Conservation (phyloP, 2,329 filamentous ascomycete species). For the Cladosporium halotolerans region DNA sequence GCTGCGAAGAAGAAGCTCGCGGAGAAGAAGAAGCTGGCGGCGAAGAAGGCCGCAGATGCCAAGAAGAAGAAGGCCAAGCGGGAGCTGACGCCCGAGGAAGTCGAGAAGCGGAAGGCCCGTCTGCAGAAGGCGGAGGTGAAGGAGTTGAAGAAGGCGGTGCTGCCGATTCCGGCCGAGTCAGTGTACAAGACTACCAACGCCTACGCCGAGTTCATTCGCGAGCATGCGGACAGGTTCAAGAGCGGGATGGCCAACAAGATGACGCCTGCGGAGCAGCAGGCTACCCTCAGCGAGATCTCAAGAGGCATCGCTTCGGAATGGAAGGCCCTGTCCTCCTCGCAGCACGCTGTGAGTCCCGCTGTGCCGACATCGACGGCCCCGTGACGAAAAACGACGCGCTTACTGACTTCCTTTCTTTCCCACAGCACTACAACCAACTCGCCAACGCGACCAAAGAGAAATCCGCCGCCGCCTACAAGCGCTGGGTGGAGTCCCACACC, state of each 20-base stretch:
- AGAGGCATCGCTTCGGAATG: conserved; percentile 40
- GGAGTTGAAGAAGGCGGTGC: conserved; percentile 33
- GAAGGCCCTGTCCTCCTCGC: conserved; percentile 35
- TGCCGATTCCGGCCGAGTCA: conserved; percentile 25
- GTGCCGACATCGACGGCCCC: no score
- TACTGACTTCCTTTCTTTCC: conserved; percentile 1
- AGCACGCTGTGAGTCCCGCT: neutral
- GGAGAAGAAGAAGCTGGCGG: conserved; percentile 24
- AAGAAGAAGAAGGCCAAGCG: conserved; percentile 10
- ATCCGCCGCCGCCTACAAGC: conserved; percentile 40
- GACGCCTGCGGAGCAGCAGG: no score
- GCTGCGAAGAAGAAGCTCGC: conserved; percentile 11
- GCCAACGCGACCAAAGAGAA: conserved; percentile 42
- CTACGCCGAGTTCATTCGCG: conserved; percentile 23
- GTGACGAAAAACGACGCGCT: conserved; percentile 17
- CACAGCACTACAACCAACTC: conserved; percentile 48
- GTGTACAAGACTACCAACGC: conserved; percentile 11
- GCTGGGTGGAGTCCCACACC: conserved; percentile 51
- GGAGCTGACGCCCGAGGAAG: conserved; percentile 14
- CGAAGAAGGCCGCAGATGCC: conserved; percentile 14
- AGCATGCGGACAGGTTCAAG: neutral
- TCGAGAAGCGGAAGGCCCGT: conserved; percentile 10
- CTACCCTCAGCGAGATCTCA: conserved; percentile 25
- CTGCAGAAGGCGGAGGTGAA: conserved; percentile 22
- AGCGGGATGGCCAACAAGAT: no score